phyloP scores from a whole-genome alignment of 164 flowering plant genomes.

The Vitis rupestris region DNA sequence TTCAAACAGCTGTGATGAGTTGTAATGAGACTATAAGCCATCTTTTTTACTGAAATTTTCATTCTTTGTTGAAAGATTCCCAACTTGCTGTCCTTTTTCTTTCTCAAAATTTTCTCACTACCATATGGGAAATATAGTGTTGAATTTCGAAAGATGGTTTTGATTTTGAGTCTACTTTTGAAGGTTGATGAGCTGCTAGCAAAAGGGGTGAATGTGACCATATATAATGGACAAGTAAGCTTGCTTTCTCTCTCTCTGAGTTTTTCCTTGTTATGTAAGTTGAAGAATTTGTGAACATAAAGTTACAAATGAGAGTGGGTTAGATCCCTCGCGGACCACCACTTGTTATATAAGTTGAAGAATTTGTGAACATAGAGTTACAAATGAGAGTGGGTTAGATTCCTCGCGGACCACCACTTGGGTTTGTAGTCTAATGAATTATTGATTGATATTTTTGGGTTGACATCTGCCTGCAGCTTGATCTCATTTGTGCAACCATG shows the following conservation, averaged over 20 bases:
- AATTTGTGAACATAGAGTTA: no score
- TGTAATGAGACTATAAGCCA: no score
- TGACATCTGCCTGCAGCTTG: conserved; percentile 46
- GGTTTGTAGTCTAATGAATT: not conserved
- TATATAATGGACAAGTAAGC: conserved; percentile 86
- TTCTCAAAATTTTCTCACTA: not conserved
- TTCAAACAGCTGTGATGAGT: no score
- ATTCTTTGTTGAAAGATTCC: not conserved
- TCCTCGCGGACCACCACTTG: not conserved
- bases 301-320: no score
- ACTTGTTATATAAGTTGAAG: not conserved
- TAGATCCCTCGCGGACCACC: no score
- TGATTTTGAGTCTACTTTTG: not conserved
- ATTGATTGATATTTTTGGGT: not conserved
- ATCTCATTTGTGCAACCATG: conserved; percentile 82
- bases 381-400: no score
- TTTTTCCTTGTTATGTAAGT: no score
- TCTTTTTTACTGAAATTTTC: no score
- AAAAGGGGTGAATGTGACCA: conserved; percentile 74
- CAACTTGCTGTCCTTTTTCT: not conserved
- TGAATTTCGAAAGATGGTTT: not conserved
- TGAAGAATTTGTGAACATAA: no score
- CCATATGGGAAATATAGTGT: not conserved
- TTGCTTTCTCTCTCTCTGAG: not conserved
- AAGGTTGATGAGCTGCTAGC: conserved; percentile 83